Conservation (phyloP, 2,329 filamentous ascomycete species). For the Sporothrix inflata region DNA sequence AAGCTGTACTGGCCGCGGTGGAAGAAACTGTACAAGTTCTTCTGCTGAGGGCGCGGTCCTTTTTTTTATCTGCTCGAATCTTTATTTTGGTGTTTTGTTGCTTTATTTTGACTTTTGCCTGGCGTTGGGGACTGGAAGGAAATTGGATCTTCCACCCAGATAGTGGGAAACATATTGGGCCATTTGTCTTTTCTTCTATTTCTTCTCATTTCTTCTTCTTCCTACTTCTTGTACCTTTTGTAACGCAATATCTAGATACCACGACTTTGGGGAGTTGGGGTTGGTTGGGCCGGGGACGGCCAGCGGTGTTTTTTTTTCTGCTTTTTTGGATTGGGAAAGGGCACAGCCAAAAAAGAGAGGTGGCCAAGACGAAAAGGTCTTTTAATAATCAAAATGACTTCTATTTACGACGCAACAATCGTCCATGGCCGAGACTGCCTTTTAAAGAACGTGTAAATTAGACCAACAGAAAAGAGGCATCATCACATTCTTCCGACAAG, state of each 20-base stretch:
- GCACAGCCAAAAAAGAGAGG: background rate
- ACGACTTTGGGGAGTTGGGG: background rate
- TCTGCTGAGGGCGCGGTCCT: slow-evolving; percentile 58
- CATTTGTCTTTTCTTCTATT: background rate
- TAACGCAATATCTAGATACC: background rate
- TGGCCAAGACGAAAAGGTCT: background rate
- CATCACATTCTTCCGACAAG: background rate
- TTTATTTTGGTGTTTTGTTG: background rate
- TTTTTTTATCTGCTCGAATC: background rate
- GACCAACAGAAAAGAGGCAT: background rate
- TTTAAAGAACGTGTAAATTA: too few species aligned
- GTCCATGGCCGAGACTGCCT: background rate
- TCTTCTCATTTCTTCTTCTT: background rate
- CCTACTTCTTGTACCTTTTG: background rate
- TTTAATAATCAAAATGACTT: slow-evolving; percentile 4
- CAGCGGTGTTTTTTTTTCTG: background rate
- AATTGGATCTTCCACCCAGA: background rate
- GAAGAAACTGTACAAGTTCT: slow-evolving; percentile 74
- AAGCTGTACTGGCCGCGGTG: slow-evolving; percentile 70
- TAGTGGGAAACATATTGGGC: background rate
- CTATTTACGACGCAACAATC: background rate
- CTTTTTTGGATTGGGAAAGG: background rate
- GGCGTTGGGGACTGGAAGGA: slow-evolving; percentile 26
- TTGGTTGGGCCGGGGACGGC: background rate
- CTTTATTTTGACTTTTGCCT: slow-evolving; percentile 9